Base-by-base conservation (phyloP, 495 filamentous ascomycete species). In the Astrothelium macrocarpum region DNA sequence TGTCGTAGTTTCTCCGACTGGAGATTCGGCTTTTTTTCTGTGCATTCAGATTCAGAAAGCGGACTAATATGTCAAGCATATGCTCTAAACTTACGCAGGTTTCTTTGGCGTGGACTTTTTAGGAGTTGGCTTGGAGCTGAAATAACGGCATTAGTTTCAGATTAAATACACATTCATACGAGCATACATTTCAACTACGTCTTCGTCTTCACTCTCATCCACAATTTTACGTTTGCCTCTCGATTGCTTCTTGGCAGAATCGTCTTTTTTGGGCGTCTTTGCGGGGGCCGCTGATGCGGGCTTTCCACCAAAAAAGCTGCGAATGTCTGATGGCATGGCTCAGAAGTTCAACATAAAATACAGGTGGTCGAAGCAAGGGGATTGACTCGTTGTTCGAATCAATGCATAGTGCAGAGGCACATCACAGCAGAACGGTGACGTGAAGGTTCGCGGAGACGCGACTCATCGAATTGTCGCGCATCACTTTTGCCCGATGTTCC, bases 291-390 rank as follows among this genome's bases (percentile, higher is more conserved):
- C 64, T 63, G 14, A 10, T 16, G 59, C 25, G 4, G 66, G 60
- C 16, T 72, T 72, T 23, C 74, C 75, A 31, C 75, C 75, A 70
- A 77, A 77, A 70, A 77, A 77, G 62, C 64, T 72, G 46, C 75
- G 66, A 66, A 77, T 77, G 62, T 77, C 75, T 45, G 67, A 60
- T n/a, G 73, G 71, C 73, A 76, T 74, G 20, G 14, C 62, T 46
- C n/a, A 16, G 1, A 56, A 25, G 9, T 36, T 32, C 18, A 59
- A 11, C 59, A 59, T n/a, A n/a, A n/a, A n/a, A n/a, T n/a, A n/a
- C n/a, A n/a, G n/a, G n/a, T n/a, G n/a, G n/a, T n/a, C n/a, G n/a
- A n/a, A n/a, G n/a, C n/a, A n/a, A n/a, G n/a, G n/a, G n/a, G n/a
- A n/a, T n/a, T n/a, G n/a, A n/a, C n/a, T n/a, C n/a, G n/a, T n/a